Percentiles rank a stretch among this genome's conserved stretches.
These are phyloP conservation scores for Inga oerstediana DNA, from an alignment of 306 rosid genomes.

Conservation along the genomic window DNA sequence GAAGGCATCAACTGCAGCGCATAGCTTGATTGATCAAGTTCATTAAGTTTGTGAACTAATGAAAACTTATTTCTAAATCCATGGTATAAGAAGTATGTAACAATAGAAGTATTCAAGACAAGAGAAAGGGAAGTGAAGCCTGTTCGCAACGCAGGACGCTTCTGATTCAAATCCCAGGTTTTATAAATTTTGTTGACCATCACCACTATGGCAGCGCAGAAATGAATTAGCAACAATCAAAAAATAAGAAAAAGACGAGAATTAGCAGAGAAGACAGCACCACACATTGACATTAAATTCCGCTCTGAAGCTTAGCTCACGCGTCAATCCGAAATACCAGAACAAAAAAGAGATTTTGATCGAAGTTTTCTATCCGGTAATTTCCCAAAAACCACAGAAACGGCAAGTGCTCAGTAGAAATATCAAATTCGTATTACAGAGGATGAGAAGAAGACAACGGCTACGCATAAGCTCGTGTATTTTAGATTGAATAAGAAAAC, in stretches of 20 bases:
- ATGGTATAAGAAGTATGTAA: background rate
- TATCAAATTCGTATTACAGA: background rate
- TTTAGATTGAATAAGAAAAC: background rate
- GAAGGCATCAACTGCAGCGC: slow-evolving; percentile 1
- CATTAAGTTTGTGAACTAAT: background rate
- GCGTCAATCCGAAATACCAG: slow-evolving; percentile 8
- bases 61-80: background rate
- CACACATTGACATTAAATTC: slow-evolving; percentile 7
- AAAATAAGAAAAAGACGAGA: background rate
- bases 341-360: slow-evolving; percentile 7
- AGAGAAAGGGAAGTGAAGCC: background rate
- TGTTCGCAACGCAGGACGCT: slow-evolving; percentile 8
- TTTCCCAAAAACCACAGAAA: background rate
- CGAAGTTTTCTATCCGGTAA: background rate
- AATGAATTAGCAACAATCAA: background rate
- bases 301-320: background rate
- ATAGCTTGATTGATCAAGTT: slow-evolving; percentile 7
- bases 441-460: slow-evolving; percentile 24
- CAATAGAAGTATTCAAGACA: background rate
- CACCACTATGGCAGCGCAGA: slow-evolving; percentile 6
- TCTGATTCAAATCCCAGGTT: slow-evolving; percentile 11
- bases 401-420: slow-evolving; percentile 12
- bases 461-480: background rate
- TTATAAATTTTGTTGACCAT: slow-evolving; percentile 23
- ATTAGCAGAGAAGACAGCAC: slow-evolving; percentile 10